Percentiles rank a stretch among this genome's conserved stretches.
phyloP scores from a whole-genome alignment of 495 filamentous ascomycete genomes.

The Bacidia rubella region DNA sequence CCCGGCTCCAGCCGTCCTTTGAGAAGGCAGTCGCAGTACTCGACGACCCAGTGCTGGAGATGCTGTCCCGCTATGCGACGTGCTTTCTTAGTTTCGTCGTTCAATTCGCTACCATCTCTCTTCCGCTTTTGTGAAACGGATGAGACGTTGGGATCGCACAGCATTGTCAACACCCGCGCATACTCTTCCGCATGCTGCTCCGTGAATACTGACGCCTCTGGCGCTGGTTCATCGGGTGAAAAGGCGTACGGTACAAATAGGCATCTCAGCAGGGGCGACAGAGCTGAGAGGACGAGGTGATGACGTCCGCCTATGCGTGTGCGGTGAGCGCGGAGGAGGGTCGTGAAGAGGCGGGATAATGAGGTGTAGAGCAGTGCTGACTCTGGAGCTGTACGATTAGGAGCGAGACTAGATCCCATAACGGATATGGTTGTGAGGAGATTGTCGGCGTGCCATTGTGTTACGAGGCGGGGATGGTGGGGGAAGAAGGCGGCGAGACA shows the following conservation, averaged over 20 bases:
- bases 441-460: constrained; percentile 58
- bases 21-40: constrained; percentile 57
- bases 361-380: constrained; percentile 44
- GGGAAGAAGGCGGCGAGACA: constrained; percentile 13
- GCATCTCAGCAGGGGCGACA: constrained; percentile 50
- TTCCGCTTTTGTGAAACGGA: constrained; percentile 43
- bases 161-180: constrained; percentile 56
- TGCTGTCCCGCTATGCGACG: constrained; percentile 62
- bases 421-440: constrained; percentile 44
- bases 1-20: constrained; percentile 37
- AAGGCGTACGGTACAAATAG: constrained; percentile 44
- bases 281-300: constrained; percentile 49
- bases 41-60: constrained; percentile 56
- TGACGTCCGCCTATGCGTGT: constrained; percentile 54
- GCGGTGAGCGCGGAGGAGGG: constrained; percentile 47
- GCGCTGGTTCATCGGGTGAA: constrained; percentile 21
- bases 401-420: constrained; percentile 33
- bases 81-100: constrained; percentile 63
- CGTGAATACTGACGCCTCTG: constrained; percentile 24
- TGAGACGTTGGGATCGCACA: constrained; percentile 67
- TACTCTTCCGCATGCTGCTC: constrained; percentile 45
- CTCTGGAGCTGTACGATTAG: constrained; percentile 25
- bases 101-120: constrained; percentile 31
- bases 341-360: constrained; percentile 43
- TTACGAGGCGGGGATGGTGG: constrained; percentile 32